A percentile compares a stretch with the other conserved stretches of the same genome.
These are phyloP conservation scores for Rhizopus microsporus DNA, from an alignment of 371 early-diverging fungal genomes.

Conservation along the genomic window DNA sequence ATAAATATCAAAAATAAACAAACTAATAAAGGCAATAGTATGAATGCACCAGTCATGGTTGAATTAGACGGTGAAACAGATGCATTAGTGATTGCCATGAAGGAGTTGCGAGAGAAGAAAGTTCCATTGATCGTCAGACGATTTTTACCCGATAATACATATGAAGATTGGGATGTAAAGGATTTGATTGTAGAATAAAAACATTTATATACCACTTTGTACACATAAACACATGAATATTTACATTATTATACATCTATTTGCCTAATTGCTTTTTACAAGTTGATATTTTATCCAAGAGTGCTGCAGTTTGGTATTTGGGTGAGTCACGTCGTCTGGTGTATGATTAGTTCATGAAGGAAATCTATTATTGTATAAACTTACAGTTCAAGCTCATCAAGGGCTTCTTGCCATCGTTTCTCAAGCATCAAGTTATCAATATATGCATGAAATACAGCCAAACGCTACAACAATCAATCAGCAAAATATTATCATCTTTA, in stretches of 20 bases:
- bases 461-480: not conserved
- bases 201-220: too few relatives aligned
- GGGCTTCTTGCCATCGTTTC: not conserved
- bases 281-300: too few relatives aligned
- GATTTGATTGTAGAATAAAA: conserved; percentile 80
- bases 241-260: too few relatives aligned
- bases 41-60: conserved; percentile 99
- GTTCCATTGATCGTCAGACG: conserved; percentile 96
- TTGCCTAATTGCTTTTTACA: too few relatives aligned
- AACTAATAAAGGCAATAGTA: conserved; percentile 49
- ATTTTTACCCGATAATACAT: conserved; percentile 95
- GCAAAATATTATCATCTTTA: too few relatives aligned
- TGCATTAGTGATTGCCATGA: conserved; percentile 96
- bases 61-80: conserved; percentile 97
- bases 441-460: conserved; percentile 1
- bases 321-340: too few relatives aligned
- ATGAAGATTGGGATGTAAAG: conserved; percentile 97
- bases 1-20: not conserved
- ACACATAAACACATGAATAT: not conserved
- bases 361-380: not conserved
- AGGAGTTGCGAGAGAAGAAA: conserved; percentile 94
- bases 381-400: conserved; percentile 1
- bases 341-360: too few relatives aligned
- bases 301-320: too few relatives aligned
- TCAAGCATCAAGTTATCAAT: conserved; percentile 4